phyloP scores from a whole-genome alignment of 495 filamentous ascomycete genomes.

The Trichoderma erinaceum region DNA sequence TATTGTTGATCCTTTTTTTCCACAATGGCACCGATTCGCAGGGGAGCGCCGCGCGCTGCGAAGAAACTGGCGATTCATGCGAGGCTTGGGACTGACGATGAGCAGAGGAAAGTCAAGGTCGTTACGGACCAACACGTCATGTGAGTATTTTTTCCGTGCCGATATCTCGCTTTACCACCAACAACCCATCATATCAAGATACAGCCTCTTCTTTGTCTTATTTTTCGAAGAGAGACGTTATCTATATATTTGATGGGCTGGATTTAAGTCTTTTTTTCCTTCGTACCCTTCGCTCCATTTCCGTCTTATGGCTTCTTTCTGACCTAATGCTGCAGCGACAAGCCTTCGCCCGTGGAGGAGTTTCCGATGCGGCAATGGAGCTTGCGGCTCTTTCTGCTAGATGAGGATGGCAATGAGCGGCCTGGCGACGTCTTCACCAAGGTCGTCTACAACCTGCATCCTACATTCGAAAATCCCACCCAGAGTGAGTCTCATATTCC shows the following conservation, averaged over 20 bases:
- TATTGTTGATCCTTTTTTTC: neutral
- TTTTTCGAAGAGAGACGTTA: neutral
- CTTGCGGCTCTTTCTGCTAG: slow-evolving; percentile 56
- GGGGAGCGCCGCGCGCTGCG: slow-evolving; percentile 5
- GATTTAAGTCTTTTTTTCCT: neutral
- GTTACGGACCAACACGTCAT: slow-evolving; percentile 15
- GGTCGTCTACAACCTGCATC: slow-evolving; percentile 85
- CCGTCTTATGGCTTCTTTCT: slow-evolving; percentile 13
- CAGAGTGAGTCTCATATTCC: slow-evolving; percentile 60
- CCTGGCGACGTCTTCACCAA: slow-evolving; percentile 83
- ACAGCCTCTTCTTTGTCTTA: neutral
- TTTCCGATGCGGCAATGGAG: slow-evolving; percentile 83
- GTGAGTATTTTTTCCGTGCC: slow-evolving; percentile 7
- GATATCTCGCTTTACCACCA: neutral
- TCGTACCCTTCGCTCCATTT: neutral
- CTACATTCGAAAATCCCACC: slow-evolving; percentile 75
- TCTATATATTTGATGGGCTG: neutral
- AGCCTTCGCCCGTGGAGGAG: slow-evolving; percentile 71
- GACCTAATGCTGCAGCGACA: slow-evolving; percentile 40
- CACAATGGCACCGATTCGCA: slow-evolving; percentile 7
- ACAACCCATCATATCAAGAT: neutral
- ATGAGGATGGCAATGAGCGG: slow-evolving; percentile 58
- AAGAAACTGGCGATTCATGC: neutral
- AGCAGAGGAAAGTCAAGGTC: slow-evolving; percentile 16
- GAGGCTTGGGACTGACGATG: neutral